Evolutionary conservation across 768 basidiomycete genomes (phyloP), one percentile per base, ranked within the genome.

Genomic region (Boletus eberwhitei): DNA sequence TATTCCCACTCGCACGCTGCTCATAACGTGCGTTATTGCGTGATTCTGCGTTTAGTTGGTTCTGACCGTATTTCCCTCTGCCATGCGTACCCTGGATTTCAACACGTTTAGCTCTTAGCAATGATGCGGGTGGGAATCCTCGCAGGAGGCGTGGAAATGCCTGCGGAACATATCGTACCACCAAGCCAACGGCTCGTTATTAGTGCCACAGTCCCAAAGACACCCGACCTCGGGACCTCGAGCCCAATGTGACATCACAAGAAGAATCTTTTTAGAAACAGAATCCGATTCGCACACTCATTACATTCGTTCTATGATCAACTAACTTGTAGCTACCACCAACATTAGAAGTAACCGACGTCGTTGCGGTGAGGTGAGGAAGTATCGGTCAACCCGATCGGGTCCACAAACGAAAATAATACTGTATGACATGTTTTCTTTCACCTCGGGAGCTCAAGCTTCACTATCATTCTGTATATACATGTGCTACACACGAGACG

Each of bases 1-100:
- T 90, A 92, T 68, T 79, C 83, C 26, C 90, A 93, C 65, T 89
- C 87, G 8, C 88, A 90, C 68, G 90, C 88, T 7, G 90, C 90
- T 12, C 86, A 88, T 67, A 89, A 88, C 58, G 85, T 85, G 65
- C 57, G 82, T 72, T 46, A 8, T 26, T 52, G 11, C 48, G 52
- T 52, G 29, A 47, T 34, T 62, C 45, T 2, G 37, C 12, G 24
- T 44, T 34, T 11, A 14, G 17, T 38, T 50, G 22, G 34, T 4
- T 31, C 57, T 60, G 50, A 61, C 29, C 34, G 26, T 48, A n/a
- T 36, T 53, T 50, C 46, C 31, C 36, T 38, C 32, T 38, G 26
- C 37, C 40, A 11, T 38, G 46, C n/a, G 22, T 39, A 11, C 40
- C 12, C 26, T 53, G 21, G 19, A 31, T 39, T 37, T 49, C 29